Conservation (phyloP, 306 rosid genomes). For the Rubus idaeus region DNA sequence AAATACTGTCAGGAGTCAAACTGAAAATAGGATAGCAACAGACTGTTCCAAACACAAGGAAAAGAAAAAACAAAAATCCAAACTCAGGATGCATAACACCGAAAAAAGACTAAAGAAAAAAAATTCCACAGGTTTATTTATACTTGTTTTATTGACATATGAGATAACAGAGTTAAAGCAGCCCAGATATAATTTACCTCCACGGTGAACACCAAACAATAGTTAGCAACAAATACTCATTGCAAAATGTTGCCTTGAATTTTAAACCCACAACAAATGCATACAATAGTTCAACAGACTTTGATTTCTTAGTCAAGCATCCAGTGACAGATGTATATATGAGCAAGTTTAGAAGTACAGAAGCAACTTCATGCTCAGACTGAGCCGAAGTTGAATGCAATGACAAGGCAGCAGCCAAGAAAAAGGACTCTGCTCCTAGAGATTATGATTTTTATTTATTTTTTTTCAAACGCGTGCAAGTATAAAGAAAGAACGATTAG, state of each 20-base stretch:
- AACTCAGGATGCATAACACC: not conserved
- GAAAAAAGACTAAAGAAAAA: not conserved
- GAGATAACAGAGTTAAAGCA: not conserved
- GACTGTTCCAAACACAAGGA: not conserved
- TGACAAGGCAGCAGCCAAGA: not conserved
- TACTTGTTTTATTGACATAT: not conserved
- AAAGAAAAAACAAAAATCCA: not conserved
- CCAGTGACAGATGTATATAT: not conserved
- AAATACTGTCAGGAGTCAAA: constrained; percentile 15
- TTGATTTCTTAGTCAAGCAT: not conserved
- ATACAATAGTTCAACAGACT: not conserved
- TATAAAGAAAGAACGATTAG: not conserved
- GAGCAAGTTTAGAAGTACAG: not conserved
- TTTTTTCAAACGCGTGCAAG: not conserved
- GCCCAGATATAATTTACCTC: not conserved
- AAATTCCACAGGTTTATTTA: not conserved
- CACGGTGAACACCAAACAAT: not conserved
- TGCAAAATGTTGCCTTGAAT: no score
- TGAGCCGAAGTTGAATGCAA: not conserved
- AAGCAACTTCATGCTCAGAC: not conserved
- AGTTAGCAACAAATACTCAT: no score
- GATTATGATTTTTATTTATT: no score
- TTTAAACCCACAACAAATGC: not conserved
- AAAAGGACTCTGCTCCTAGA: not conserved
- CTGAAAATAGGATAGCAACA: not conserved